Base-by-base conservation (phyloP, 495 filamentous ascomycete species). In the Collariella sp. region DNA sequence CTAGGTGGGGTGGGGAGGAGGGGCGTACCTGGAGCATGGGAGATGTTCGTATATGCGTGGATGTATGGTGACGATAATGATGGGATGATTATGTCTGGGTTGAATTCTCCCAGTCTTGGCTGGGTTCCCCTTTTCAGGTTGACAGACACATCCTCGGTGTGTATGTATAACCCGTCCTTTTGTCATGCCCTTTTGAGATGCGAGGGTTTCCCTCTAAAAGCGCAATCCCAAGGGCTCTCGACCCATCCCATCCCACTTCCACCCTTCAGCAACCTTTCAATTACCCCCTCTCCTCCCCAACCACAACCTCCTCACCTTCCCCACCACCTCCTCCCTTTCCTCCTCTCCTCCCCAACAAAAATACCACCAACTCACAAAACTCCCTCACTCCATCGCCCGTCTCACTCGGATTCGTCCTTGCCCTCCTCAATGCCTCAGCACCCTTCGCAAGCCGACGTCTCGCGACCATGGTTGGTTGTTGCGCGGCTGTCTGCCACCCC, bases 361-460 rank as follows among this genome's bases (percentile, higher is more conserved):
- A 65, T 31, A 71, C 62, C 54, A 71, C 67, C 53, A 64, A 66
- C 52, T 69, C 71, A 50, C 60, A 73, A 60, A 62, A 81, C 72
- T 75, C 77, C 52, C 62, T 69, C 56, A 77, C 68, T 50, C 34
- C 73, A 41, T 77, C 72, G 20, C 72, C 74, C 22, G 59, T 67
- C 23, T 70, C 66, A 12, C 61, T 61, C 6, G 67, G 62, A 34
- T 62, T 56, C n/a, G 59, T 63, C 46, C 70, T 47, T 24, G 68
- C 70, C 29, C 41, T 60, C 20, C 59, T 56, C 36, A 77, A 54
- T 24, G 67, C 71, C 1, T 62, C 62, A 1, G 61, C 62, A 12
- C 74, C 74, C 19, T 61, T 18, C 64, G 58, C n/a, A 71, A 51
- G 1, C 73, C 73, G 1, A 65, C 54, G 33, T 76, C 73, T 20